phyloP scores from a whole-genome alignment of 2,329 filamentous ascomycete species.

The Herpotrichia juniperi region DNA sequence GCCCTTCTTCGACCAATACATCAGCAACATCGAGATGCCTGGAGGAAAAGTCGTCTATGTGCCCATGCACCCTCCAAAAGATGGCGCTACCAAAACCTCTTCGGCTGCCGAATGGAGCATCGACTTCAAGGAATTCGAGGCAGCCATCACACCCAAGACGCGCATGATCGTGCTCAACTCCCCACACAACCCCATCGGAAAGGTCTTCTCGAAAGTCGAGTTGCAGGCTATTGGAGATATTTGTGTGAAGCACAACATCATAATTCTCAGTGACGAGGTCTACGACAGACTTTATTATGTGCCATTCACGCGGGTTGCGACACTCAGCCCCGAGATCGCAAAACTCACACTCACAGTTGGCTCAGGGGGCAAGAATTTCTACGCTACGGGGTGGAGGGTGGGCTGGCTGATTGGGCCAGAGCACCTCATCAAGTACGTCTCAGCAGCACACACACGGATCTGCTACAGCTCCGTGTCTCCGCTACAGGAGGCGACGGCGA shows the following conservation, averaged over 20 bases:
- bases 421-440: slow-evolving; percentile 87
- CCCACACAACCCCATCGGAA: slow-evolving; percentile 94
- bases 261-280: slow-evolving; percentile 76
- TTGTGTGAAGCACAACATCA: slow-evolving; percentile 90
- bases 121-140: slow-evolving; percentile 81
- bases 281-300: slow-evolving; percentile 96
- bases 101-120: slow-evolving; percentile 89
- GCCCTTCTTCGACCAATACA: slow-evolving; percentile 99
- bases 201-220: slow-evolving; percentile 87
- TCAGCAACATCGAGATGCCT: slow-evolving; percentile 98
- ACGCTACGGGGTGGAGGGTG: slow-evolving; percentile 95
- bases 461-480: slow-evolving; percentile 95
- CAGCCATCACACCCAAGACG: slow-evolving; percentile 80
- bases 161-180: slow-evolving; percentile 96
- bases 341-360: slow-evolving; percentile 90
- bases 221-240: slow-evolving; percentile 84
- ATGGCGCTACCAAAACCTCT: slow-evolving; percentile 78
- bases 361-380: slow-evolving; percentile 97
- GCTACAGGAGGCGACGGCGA: slow-evolving; percentile 90
- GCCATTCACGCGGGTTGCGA: slow-evolving; percentile 91
- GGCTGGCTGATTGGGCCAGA: slow-evolving; percentile 92
- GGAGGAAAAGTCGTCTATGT: slow-evolving; percentile 95
- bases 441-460: slow-evolving; percentile 91
- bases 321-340: slow-evolving; percentile 87
- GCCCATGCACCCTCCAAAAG: slow-evolving; percentile 85